Evolutionary conservation across 495 filamentous ascomycete species (phyloP).

Genomic region (Aspergillus heteromorphus): DNA sequence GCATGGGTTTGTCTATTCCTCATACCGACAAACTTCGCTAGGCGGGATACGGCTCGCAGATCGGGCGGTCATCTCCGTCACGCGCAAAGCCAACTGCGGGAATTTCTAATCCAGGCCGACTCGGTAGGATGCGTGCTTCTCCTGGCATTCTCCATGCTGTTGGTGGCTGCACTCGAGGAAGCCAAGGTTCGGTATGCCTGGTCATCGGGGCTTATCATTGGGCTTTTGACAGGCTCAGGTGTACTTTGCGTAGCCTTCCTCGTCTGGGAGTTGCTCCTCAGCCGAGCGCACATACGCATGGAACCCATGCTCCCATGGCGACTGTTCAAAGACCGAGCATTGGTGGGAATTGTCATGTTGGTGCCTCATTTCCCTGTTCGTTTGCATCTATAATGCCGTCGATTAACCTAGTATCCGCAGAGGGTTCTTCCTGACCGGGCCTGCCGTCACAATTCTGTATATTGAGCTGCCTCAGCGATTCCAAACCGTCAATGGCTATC

Average conservation of each 20-base stretch:
- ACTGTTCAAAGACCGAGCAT: slow-evolving; percentile 8
- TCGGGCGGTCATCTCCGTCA: neutral
- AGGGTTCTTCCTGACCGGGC: slow-evolving; percentile 47
- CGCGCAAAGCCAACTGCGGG: neutral
- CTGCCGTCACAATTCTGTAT: slow-evolving; percentile 46
- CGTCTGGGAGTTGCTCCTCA: slow-evolving; percentile 24
- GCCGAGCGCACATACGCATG: slow-evolving; percentile 2
- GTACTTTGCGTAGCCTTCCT: slow-evolving; percentile 22
- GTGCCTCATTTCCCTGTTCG: neutral
- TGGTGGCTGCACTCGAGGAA: slow-evolving; percentile 52
- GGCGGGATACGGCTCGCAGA: neutral
- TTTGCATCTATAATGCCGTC: neutral
- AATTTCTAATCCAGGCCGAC: slow-evolving; percentile 29
- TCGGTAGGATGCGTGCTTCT: slow-evolving; percentile 46
- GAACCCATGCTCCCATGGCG: slow-evolving; percentile 13
- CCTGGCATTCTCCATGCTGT: slow-evolving; percentile 44
- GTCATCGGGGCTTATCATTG: slow-evolving; percentile 37
- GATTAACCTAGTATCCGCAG: slow-evolving; percentile 3
- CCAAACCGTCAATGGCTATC: slow-evolving; percentile 45
- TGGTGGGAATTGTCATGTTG: slow-evolving; percentile 15
- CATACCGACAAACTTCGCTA: slow-evolving; percentile 6
- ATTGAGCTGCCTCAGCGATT: slow-evolving; percentile 53
- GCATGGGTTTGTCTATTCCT: slow-evolving; percentile 6
- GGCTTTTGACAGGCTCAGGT: slow-evolving; percentile 24
- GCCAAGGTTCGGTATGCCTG: slow-evolving; percentile 38